Evolutionary conservation across 73 alveolate genomes (phyloP), one percentile per base, ranked within the genome.

Genomic region (Urostyla sp.): DNA sequence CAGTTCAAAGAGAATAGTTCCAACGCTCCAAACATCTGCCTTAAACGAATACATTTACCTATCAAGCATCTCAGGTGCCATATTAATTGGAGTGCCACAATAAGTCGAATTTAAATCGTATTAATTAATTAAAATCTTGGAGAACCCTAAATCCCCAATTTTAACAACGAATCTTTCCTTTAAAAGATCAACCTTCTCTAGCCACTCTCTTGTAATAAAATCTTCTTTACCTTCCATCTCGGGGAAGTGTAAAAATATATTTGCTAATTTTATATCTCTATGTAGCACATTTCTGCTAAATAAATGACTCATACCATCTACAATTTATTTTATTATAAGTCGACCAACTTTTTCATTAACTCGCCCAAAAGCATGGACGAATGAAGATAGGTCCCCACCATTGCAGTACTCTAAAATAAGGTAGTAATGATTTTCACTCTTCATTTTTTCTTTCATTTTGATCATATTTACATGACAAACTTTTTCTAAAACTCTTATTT

Each of bases 331-430:
- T 1, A 69, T n/a, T 2, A 69, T 69, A 10, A 48, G 21, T 5
- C 40, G 3, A 8, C 72, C 83, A 27, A 46, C 83, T 7, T 69
- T 59, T 31, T 69, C 83, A 27, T 34, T 37, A 6, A 49, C 11
- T 46, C 26, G 24, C 5, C 18, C 15, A 21, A 37, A 6, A 15
- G 73, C 67, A 28, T 75, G 75, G 2, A 78, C 73, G 50, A 91
- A 77, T 13, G 60, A 55, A 51, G 83, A 57, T 48, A 87, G 59
- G 81, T 85, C 94, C 36, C 98, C 98, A 44, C 95, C 98, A 63
- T 85, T 93, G 40, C 98, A 93, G 54, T 81, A 88, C 80, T 93
- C 98, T 72, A 91, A 52, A 24, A 91, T 84, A 23, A 94, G 32
- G 58, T 94, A 94, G 30, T 69, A 59, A 3, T 10, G 36, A 15